Percentiles rank a stretch among this genome's conserved stretches.
Conservation (phyloP, 2,329 filamentous ascomycete species). For the Rosellinia necatrix region DNA sequence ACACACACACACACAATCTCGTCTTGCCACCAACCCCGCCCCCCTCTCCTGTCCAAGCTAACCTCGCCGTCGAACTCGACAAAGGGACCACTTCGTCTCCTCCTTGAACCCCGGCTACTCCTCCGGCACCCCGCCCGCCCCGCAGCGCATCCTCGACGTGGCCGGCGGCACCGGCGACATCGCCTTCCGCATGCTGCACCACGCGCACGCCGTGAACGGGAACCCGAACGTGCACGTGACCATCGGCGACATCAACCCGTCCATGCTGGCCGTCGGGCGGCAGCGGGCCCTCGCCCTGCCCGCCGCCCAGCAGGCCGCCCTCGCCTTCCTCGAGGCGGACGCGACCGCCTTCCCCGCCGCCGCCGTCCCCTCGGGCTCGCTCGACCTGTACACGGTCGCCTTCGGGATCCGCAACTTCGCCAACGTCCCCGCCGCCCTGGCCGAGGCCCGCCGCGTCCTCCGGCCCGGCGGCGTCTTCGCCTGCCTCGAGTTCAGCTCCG, state of each 20-base stretch:
- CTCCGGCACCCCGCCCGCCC: slow-evolving; percentile 48
- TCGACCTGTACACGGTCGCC: slow-evolving; percentile 96
- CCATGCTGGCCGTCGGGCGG: slow-evolving; percentile 88
- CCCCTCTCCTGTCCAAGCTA: slow-evolving; percentile 2
- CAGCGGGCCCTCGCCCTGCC: slow-evolving; percentile 70
- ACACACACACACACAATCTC: too few species aligned
- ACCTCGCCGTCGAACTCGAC: background rate
- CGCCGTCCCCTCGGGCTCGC: slow-evolving; percentile 63
- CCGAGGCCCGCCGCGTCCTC: slow-evolving; percentile 84
- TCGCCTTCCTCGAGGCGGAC: slow-evolving; percentile 86
- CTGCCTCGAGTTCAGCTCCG: slow-evolving; percentile 91
- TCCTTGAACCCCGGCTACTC: slow-evolving; percentile 81
- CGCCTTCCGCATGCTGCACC: slow-evolving; percentile 92
- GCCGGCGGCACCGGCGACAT: slow-evolving; percentile 98
- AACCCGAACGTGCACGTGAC: slow-evolving; percentile 84
- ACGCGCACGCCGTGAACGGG: slow-evolving; percentile 78
- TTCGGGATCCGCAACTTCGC: slow-evolving; percentile 98
- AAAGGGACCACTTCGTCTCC: slow-evolving; percentile 84
- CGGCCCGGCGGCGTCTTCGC: slow-evolving; percentile 96
- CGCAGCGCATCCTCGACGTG: slow-evolving; percentile 86
- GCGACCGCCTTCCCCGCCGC: slow-evolving; percentile 70
- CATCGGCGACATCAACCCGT: slow-evolving; percentile 93
- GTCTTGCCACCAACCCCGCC: background rate
- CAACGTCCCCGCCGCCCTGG: slow-evolving; percentile 80
- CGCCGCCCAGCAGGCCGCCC: slow-evolving; percentile 58